Base-by-base conservation (phyloP, 306 rosid species). In the Carpinus fangiana region DNA sequence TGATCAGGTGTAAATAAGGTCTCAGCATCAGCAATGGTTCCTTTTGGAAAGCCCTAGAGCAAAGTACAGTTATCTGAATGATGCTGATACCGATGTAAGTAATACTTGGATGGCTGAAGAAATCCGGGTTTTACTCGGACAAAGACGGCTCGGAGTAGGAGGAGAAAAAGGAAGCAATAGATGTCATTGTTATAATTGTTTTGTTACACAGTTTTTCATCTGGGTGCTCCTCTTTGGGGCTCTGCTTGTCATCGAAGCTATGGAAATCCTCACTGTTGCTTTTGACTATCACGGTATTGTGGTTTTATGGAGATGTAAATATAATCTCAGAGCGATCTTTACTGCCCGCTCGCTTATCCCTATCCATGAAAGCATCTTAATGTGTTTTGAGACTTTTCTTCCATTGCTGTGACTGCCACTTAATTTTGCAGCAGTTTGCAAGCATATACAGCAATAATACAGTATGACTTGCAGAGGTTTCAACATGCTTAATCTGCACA, bases 251-350 rank as follows among this genome's bases (percentile, higher is more conserved):
- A 51, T 85, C 71, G 77, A 84, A 88, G 77, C 74, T 80, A 5
- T 81, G 82, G 77, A 76, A 78, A 79, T 60, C 78, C 73, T 60
- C 53, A 43, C 66, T 77, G 75, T 41, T 77, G 78, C 70, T 80
- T 76, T 73, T 79, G 83, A 73, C 76, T 80, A 71, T 72, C 55
- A 75, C 64, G 66, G 56, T 66, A 46, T 79, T 68, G 67, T 80
- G 84, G 86, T 78, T 85, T 78, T 57, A 73, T 76, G 53, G 61
- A 73, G 74, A 80, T 88, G 91, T 88, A 83, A 69, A 88, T 85
- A 85, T 67, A 76, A 71, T 81, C 61, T 62, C 73, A 75, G 81
- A 87, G 79, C 75, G 53, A 75, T 78, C 69, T 69, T 64, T 68
- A 60, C 60, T 7, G 48, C 69, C 85, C 72, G 73, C 79, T 72